These are phyloP conservation scores for Exophiala viscosa DNA, from an alignment of 2,329 filamentous ascomycete species.

Conservation along the genomic window DNA sequence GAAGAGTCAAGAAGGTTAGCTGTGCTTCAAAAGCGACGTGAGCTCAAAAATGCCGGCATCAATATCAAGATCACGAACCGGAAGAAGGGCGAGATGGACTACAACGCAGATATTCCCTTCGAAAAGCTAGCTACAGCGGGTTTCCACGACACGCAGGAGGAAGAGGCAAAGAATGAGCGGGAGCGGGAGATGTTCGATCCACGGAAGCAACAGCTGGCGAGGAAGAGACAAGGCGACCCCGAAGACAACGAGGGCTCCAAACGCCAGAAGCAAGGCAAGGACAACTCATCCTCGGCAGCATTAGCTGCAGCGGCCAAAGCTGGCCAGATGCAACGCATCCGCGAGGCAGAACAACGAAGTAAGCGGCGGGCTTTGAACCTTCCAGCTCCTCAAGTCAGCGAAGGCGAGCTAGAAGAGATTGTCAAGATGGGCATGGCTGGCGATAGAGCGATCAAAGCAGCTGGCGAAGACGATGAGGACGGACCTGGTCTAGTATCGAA, in stretches of 20 bases:
- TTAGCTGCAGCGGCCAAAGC: slow-evolving; percentile 87
- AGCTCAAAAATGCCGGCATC: slow-evolving; percentile 95
- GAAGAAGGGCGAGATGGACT: slow-evolving; percentile 98
- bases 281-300: slow-evolving; percentile 65
- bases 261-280: slow-evolving; percentile 83
- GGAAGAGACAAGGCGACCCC: slow-evolving; percentile 87
- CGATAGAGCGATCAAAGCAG: slow-evolving; percentile 73
- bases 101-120: slow-evolving; percentile 98
- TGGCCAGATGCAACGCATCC: slow-evolving; percentile 87
- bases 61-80: slow-evolving; percentile 92
- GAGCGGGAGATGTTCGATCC: slow-evolving; percentile 86
- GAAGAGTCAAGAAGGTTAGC: slow-evolving; percentile 90
- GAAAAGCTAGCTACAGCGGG: slow-evolving; percentile 85
- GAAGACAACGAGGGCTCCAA: slow-evolving; percentile 79
- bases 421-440: slow-evolving; percentile 98
- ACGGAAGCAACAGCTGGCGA: slow-evolving; percentile 81
- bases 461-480: slow-evolving; percentile 73
- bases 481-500: slow-evolving; percentile 83
- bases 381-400: slow-evolving; percentile 85
- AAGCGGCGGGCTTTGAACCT: slow-evolving; percentile 80
- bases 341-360: slow-evolving; percentile 95
- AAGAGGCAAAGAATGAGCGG: slow-evolving; percentile 74
- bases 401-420: slow-evolving; percentile 91
- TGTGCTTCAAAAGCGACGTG: slow-evolving; percentile 86
- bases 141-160: slow-evolving; percentile 90